Base-by-base conservation (phyloP, 2,329 filamentous ascomycete species). In the Pezicula radicicola region DNA sequence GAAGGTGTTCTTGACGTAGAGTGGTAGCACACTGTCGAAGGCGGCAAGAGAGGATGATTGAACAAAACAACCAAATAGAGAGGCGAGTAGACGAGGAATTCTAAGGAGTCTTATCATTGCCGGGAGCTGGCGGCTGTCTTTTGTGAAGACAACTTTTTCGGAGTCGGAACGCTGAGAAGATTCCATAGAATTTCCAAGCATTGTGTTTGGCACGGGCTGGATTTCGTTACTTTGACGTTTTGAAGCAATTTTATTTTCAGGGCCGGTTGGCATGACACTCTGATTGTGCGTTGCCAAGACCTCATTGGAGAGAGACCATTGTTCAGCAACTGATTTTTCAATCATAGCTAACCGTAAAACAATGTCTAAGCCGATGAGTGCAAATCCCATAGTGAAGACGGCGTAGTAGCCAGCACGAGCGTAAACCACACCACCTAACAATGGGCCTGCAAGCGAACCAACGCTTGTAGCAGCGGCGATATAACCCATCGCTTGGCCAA, bases 391-490 rank as follows among this genome's bases (percentile, higher is more conserved):
- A 40, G 76, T 78, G 59, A 80, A 84, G 2, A 84, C 80, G 6
- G 78, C 72, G 57, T 83, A 80, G 54, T 87, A 87, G 1, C 84
- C 83, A 0, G 71, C 76, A 3, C 69, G 68, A 12, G 74, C 77
- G 62, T 89, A 91, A 0, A 89, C 79, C 0, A 87, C 74, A 9
- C 88, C 88, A 2, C 87, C 88, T 1, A 91, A 71, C 6, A 88
- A 70, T 0, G 88, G 88, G 0, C 82, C 82, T 5, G 85, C 66
- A 33, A 91, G 70, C 27, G 85, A 75, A 0, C 80, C 87, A 16
- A 85, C 53, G 36, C 79, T 85, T 73, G 88, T 83, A 36, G 59
- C 57, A 21, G 57, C 54, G 12, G 59, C 55, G 12, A 58, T 50
- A 35, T 64, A 64, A 2, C 61, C 61, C 60, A 63, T 63, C 0